phyloP scores from a whole-genome alignment of 2,329 filamentous ascomycete species.

The Colletotrichum falcatum region DNA sequence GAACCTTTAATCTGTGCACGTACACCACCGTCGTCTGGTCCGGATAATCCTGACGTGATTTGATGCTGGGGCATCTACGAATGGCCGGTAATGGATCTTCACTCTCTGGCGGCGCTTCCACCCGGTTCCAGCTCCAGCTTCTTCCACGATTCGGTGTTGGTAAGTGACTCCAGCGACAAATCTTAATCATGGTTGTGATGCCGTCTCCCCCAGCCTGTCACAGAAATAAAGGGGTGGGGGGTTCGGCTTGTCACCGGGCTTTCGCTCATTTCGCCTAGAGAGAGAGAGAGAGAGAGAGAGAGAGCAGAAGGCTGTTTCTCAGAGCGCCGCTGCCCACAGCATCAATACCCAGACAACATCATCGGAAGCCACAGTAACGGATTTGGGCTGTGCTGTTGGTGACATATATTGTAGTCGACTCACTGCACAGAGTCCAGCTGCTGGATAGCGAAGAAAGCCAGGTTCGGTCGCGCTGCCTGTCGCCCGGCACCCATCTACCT shows the following conservation, averaged over 20 bases:
- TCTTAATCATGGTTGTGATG: slow-evolving; percentile 7
- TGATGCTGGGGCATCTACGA: background rate
- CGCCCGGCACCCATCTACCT: background rate
- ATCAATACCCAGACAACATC: slow-evolving; percentile 5
- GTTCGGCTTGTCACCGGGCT: slow-evolving; percentile 23
- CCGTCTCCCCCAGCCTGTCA: slow-evolving; percentile 1
- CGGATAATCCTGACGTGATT: slow-evolving; percentile 5
- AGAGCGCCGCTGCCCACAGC: background rate
- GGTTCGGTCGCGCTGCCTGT: slow-evolving; percentile 12
- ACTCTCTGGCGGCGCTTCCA: background rate
- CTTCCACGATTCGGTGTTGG: background rate
- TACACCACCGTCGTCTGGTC: background rate
- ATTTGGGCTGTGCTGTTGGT: background rate
- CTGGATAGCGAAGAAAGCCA: slow-evolving; percentile 5
- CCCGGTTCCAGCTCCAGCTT: background rate
- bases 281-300: too few relatives aligned
- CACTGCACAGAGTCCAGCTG: background rate
- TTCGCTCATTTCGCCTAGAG: slow-evolving; percentile 31
- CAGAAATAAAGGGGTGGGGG: slow-evolving; percentile 17
- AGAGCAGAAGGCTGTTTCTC: slow-evolving; percentile 20
- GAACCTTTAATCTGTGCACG: slow-evolving; percentile 13
- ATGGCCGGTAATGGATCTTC: background rate
- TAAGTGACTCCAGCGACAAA: background rate
- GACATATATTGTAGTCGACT: background rate
- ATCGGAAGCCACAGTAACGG: slow-evolving; percentile 15